Evolutionary conservation across 768 basidiomycete genomes (phyloP).

Genomic region (Auricularia sp.): DNA sequence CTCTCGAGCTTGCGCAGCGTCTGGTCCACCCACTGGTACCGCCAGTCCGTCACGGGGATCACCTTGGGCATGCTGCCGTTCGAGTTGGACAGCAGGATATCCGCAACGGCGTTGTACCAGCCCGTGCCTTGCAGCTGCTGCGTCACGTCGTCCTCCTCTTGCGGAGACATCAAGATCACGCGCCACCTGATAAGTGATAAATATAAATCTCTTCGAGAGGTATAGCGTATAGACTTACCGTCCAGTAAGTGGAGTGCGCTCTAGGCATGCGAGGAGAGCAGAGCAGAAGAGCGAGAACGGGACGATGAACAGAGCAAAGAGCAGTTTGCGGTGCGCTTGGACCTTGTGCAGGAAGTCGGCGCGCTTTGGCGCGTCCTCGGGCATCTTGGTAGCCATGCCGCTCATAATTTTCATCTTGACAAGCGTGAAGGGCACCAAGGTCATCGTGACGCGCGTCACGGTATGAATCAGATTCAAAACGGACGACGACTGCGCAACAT

Average conservation of each 20-base stretch:
- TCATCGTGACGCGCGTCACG: slow-evolving; percentile 60
- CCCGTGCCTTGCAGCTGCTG: slow-evolving; percentile 69
- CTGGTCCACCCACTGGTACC: slow-evolving; percentile 75
- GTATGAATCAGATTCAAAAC: slow-evolving; percentile 62
- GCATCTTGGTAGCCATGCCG: slow-evolving; percentile 14
- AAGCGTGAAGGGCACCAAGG: slow-evolving; percentile 61
- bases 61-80: slow-evolving; percentile 48
- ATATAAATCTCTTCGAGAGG: background rate
- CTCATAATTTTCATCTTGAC: slow-evolving; percentile 45
- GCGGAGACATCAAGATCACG: slow-evolving; percentile 79
- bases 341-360: background rate
- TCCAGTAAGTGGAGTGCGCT: slow-evolving; percentile 78
- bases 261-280: slow-evolving; percentile 62
- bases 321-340: slow-evolving; percentile 29
- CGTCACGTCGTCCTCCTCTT: slow-evolving; percentile 88
- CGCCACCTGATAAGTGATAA: slow-evolving; percentile 49
- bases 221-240: slow-evolving; percentile 37
- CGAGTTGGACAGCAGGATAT: slow-evolving; percentile 50
- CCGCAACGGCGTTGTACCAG: slow-evolving; percentile 77
- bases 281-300: slow-evolving; percentile 56
- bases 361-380: slow-evolving; percentile 1
- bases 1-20: slow-evolving; percentile 70
- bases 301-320: slow-evolving; percentile 48
- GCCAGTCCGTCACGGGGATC: slow-evolving; percentile 76
- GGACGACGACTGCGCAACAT: slow-evolving; percentile 49